These are phyloP conservation scores for Datisca glomerata DNA, from an alignment of 306 rosid genomes.

Conservation along the genomic window DNA sequence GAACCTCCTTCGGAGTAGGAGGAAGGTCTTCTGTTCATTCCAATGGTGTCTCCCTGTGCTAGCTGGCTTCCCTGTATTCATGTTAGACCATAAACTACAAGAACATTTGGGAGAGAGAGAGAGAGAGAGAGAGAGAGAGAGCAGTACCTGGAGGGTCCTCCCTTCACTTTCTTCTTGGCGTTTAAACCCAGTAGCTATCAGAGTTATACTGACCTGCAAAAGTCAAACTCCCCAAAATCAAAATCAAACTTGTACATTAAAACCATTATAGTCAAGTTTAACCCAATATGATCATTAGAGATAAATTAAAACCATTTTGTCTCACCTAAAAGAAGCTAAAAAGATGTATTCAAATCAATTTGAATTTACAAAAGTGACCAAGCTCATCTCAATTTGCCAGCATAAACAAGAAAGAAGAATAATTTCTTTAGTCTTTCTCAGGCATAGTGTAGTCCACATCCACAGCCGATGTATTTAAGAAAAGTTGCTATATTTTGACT, in stretches of 20 bases:
- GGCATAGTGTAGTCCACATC: neutral
- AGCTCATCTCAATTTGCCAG: neutral
- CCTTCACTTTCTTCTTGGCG: slow-evolving; percentile 94
- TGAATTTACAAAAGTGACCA: neutral
- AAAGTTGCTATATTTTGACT: slow-evolving; percentile 32
- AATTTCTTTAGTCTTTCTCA: neutral
- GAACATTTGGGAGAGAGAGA: neutral
- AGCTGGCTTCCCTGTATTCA: slow-evolving; percentile 50
- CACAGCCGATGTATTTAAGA: too few species aligned
- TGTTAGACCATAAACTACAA: slow-evolving; percentile 10
- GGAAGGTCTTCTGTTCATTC: slow-evolving; percentile 50
- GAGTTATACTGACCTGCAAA: slow-evolving; percentile 84
- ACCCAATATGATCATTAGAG: too few species aligned
- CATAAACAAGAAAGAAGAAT: neutral
- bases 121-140: slow-evolving; percentile 2
- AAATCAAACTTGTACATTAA: too few species aligned
- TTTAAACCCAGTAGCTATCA: slow-evolving; percentile 98
- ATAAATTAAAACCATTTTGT: neutral
- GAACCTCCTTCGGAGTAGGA: slow-evolving; percentile 48
- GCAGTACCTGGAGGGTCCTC: slow-evolving; percentile 58
- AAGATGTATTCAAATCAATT: too few species aligned
- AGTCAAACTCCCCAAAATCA: too few species aligned
- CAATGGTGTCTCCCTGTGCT: slow-evolving; percentile 43
- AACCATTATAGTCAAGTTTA: too few species aligned
- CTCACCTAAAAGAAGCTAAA: too few species aligned